These are phyloP conservation scores for Aspergillus pseudoviridinutans DNA, from an alignment of 2,329 filamentous ascomycete species.

Conservation along the genomic window DNA sequence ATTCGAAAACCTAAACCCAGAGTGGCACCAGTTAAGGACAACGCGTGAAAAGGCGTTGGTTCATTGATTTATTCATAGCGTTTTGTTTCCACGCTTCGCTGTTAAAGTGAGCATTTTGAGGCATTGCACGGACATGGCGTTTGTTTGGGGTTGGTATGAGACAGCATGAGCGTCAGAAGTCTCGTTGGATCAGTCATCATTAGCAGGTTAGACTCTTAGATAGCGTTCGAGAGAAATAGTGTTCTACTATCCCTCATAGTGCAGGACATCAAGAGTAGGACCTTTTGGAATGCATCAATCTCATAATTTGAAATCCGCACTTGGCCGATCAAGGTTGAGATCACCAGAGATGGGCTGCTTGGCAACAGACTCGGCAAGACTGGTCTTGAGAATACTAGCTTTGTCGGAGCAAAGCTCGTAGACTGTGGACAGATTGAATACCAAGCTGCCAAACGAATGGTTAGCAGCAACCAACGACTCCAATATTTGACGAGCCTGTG, in stretches of 20 bases:
- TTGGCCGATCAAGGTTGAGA: slow-evolving; percentile 66
- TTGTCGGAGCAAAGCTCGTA: slow-evolving; percentile 88
- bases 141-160: background rate
- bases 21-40: slow-evolving; percentile 15
- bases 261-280: background rate
- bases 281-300: background rate
- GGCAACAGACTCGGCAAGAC: slow-evolving; percentile 67
- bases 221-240: background rate
- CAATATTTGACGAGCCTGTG: slow-evolving; percentile 61
- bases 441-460: slow-evolving; percentile 69
- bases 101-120: background rate
- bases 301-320: slow-evolving; percentile 72
- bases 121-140: slow-evolving; percentile 3
- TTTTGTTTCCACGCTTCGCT: background rate
- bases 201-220: slow-evolving; percentile 5
- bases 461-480: slow-evolving; percentile 62
- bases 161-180: background rate
- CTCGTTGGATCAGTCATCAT: background rate
- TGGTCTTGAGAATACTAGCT: slow-evolving; percentile 64
- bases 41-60: background rate
- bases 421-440: slow-evolving; percentile 86
- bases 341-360: slow-evolving; percentile 50
- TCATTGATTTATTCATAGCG: background rate
- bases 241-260: background rate
- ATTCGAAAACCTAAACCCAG: slow-evolving; percentile 57